Evolutionary conservation across 1,284 basidiomycete species (phyloP).

Genomic region (Mrakiaceae sp.): DNA sequence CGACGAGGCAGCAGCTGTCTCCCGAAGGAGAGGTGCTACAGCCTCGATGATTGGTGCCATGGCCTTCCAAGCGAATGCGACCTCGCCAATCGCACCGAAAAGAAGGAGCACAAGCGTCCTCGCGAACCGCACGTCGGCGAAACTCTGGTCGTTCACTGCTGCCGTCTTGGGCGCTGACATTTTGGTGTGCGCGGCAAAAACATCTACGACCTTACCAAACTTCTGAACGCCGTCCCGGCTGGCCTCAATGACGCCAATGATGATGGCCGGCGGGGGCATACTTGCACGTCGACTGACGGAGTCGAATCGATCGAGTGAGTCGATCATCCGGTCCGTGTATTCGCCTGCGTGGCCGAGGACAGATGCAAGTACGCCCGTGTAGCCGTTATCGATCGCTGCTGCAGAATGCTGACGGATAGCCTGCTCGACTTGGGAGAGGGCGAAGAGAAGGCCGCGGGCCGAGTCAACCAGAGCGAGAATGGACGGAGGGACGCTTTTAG

Average conservation of each 20-base stretch:
- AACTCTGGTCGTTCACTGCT: conserved; percentile 26
- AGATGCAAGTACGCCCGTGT: conserved; percentile 66
- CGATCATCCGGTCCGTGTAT: conserved; percentile 75
- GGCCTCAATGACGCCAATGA: conserved; percentile 67
- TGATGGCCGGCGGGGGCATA: conserved; percentile 51
- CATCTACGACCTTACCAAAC: conserved; percentile 76
- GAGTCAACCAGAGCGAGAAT: conserved; percentile 71
- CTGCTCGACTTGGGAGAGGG: conserved; percentile 82
- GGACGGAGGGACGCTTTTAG: conserved; percentile 59
- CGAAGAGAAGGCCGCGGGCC: conserved; percentile 82
- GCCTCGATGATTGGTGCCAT: conserved; percentile 63
- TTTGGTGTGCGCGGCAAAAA: conserved; percentile 70
- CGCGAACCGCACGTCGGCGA: conserved; percentile 74
- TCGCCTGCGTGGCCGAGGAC: conserved; percentile 73
- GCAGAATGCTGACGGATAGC: conserved; percentile 80
- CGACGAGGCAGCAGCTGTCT: background rate
- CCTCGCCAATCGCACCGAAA: conserved; percentile 81
- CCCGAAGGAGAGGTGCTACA: conserved; percentile 52
- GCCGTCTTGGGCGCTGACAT: conserved; percentile 47
- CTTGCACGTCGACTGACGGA: conserved; percentile 55
- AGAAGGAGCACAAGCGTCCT: conserved; percentile 78
- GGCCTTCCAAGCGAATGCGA: conserved; percentile 70
- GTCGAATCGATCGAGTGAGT: conserved; percentile 86
- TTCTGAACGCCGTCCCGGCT: conserved; percentile 76
- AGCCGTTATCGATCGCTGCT: conserved; percentile 73